Percentiles rank a stretch among this genome's conserved stretches.
Conservation (phyloP, 768 basidiomycete genomes). For the Rickenella mellea region DNA sequence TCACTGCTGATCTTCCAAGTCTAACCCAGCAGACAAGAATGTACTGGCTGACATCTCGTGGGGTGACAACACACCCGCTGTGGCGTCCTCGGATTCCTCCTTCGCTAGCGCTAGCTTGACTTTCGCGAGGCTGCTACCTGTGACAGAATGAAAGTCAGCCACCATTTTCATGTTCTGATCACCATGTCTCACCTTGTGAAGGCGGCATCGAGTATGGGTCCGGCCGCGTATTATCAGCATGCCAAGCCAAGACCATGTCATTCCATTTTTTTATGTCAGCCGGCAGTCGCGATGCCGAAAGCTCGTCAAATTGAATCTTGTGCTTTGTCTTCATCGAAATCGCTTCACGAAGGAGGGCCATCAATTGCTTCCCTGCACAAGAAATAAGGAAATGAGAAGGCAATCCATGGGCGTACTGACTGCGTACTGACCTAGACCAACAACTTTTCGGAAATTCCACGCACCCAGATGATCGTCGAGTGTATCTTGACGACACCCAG, state of each 20-base stretch:
- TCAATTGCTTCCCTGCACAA: too few relatives aligned
- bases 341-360: too few relatives aligned
- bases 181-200: slow-evolving; percentile 1
- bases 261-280: background rate
- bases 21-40: background rate
- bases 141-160: background rate
- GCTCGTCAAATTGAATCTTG: too few relatives aligned
- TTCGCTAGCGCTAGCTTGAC: background rate
- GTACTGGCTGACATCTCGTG: background rate
- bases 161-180: background rate
- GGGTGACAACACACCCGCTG: background rate
- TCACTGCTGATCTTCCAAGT: background rate
- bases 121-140: background rate
- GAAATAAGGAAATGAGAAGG: too few relatives aligned
- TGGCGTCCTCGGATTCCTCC: background rate
- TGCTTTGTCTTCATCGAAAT: too few relatives aligned
- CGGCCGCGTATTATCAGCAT: slow-evolving; percentile 8
- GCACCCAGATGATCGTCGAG: background rate
- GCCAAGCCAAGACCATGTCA: background rate
- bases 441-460: background rate
- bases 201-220: background rate
- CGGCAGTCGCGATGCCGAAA: background rate
- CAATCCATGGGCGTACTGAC: too few relatives aligned
- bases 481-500: slow-evolving; percentile 16
- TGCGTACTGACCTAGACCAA: background rate